Conservation (phyloP, 2,329 filamentous ascomycete genomes). For the Stachybotrys elegans region DNA sequence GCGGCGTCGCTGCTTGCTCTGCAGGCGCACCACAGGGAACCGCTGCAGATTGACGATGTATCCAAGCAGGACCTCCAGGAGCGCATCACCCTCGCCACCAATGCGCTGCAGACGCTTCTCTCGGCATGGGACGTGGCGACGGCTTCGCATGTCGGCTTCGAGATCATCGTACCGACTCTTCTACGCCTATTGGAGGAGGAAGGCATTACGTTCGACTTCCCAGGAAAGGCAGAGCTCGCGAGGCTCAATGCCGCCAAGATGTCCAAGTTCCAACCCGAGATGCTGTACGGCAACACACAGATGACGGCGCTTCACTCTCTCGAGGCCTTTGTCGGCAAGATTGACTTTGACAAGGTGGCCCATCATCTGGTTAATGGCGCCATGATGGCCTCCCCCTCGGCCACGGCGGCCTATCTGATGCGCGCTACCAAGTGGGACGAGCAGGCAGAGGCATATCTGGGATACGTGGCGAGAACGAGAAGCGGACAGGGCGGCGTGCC, state of each 20-base stretch:
- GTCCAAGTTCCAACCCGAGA: not conserved
- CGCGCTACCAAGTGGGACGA: slow-evolving; percentile 9
- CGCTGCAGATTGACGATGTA: not conserved
- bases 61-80: too few relatives aligned
- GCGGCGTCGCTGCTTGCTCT: not conserved
- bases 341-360: slow-evolving; percentile 12
- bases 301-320: slow-evolving; percentile 11
- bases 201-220: not conserved
- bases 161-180: not conserved
- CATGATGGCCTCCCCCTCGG: slow-evolving; percentile 14
- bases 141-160: not conserved
- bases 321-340: slow-evolving; percentile 11
- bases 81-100: too few relatives aligned
- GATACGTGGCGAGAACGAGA: slow-evolving; percentile 6
- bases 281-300: not conserved
- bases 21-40: not conserved
- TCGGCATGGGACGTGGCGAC: not conserved
- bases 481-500: slow-evolving; percentile 7
- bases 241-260: not conserved
- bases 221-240: not conserved
- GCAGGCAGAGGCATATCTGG: slow-evolving; percentile 11
- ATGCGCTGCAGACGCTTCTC: not conserved
- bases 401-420: slow-evolving; percentile 15
- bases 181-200: not conserved
- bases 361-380: slow-evolving; percentile 9